phyloP scores from a whole-genome alignment of 2,329 filamentous ascomycete genomes.

The Claviceps arundinis region DNA sequence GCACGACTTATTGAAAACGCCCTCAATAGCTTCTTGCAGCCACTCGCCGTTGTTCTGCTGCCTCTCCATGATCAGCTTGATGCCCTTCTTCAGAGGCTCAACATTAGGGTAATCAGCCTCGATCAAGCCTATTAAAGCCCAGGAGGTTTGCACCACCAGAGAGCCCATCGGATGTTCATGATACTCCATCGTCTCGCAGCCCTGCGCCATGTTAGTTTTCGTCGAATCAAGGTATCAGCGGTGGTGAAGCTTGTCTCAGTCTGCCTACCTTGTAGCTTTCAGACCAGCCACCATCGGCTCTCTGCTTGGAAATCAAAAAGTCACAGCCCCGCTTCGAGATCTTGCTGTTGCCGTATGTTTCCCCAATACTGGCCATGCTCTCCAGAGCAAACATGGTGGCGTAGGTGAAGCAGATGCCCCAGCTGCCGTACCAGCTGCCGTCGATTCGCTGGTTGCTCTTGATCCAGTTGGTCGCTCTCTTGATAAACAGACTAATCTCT shows the following conservation, averaged over 20 bases:
- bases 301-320: slow-evolving; percentile 75
- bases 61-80: slow-evolving; percentile 70
- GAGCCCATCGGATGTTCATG: slow-evolving; percentile 60
- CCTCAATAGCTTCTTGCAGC: slow-evolving; percentile 90
- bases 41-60: slow-evolving; percentile 88
- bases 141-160: slow-evolving; percentile 89
- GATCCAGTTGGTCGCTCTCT: slow-evolving; percentile 68
- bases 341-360: slow-evolving; percentile 63
- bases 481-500: slow-evolving; percentile 64
- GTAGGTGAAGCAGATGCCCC: slow-evolving; percentile 98
- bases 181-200: slow-evolving; percentile 66
- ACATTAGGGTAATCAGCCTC: slow-evolving; percentile 70
- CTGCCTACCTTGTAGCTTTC: slow-evolving; percentile 63
- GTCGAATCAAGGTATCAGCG: no score
- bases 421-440: slow-evolving; percentile 95
- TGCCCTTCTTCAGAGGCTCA: slow-evolving; percentile 56
- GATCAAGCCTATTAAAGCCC: slow-evolving; percentile 72
- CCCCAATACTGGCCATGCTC: slow-evolving; percentile 66
- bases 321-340: slow-evolving; percentile 64
- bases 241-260: not conserved
- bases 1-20: slow-evolving; percentile 97
- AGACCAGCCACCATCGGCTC: slow-evolving; percentile 87
- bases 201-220: slow-evolving; percentile 26
- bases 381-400: slow-evolving; percentile 94
- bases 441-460: slow-evolving; percentile 63